Percentiles rank a stretch among this genome's conserved stretches.
Conservation (phyloP, 2,329 filamentous ascomycete species). For the Sclerotinia spermophila region DNA sequence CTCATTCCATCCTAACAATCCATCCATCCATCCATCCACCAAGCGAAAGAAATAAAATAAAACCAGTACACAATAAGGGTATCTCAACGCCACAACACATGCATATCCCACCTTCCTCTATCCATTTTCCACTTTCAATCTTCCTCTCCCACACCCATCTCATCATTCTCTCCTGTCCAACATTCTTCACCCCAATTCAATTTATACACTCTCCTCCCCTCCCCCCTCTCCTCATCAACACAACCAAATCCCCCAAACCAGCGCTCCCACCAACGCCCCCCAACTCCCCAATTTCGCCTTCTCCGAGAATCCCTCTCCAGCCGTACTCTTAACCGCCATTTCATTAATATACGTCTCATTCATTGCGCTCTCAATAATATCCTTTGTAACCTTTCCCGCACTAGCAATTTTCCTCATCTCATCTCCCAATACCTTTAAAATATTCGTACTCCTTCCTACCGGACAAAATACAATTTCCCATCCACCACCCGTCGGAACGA, state of each 20-base stretch:
- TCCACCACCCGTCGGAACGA: conserved; percentile 63
- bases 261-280: conserved; percentile 32
- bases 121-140: neutral
- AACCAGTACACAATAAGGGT: conserved; percentile 2
- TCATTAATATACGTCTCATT: conserved; percentile 37
- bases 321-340: conserved; percentile 21
- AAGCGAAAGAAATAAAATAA: neutral
- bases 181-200: neutral
- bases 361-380: conserved; percentile 37
- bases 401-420: conserved; percentile 49
- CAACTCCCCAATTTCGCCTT: conserved; percentile 25
- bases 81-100: conserved; percentile 1
- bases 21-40: neutral
- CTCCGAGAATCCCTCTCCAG: conserved; percentile 19
- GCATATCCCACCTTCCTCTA: neutral
- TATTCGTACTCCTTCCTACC: conserved; percentile 55
- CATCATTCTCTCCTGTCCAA: neutral
- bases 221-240: conserved; percentile 6
- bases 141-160: neutral
- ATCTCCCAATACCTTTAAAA: conserved; percentile 49
- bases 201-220: neutral
- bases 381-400: conserved; percentile 40
- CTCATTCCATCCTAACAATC: neutral
- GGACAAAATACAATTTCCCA: conserved; percentile 81
- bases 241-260: conserved; percentile 32